Percentiles rank a stretch among this genome's conserved stretches.
phyloP scores from a whole-genome alignment of 1,139 yeast genomes.

The Geotrichum reessii region DNA sequence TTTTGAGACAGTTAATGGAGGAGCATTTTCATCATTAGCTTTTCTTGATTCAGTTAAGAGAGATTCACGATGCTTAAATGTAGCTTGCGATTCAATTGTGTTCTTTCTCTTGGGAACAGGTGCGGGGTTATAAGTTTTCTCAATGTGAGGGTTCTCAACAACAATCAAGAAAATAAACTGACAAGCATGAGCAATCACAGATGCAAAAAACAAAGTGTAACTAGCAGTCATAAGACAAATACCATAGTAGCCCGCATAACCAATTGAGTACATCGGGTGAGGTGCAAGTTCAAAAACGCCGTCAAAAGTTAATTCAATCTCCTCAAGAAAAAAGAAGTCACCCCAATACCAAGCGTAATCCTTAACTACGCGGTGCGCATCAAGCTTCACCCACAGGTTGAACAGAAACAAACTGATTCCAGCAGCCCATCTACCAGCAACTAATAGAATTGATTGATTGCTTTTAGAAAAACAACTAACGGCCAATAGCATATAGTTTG shows the following conservation, averaged over 20 bases:
- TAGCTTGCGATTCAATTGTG: conserved; percentile 15
- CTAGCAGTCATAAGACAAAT: conserved; percentile 74
- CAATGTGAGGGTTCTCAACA: conserved; percentile 86
- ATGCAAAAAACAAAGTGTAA: conserved; percentile 63
- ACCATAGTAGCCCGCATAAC: conserved; percentile 84
- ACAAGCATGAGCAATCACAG: conserved; percentile 69
- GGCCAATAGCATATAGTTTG: conserved; percentile 68
- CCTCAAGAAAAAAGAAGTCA: conserved; percentile 80
- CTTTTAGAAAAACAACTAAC: conserved; percentile 47
- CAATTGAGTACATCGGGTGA: conserved; percentile 90
- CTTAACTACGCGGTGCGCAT: conserved; percentile 84
- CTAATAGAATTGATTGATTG: conserved; percentile 40
- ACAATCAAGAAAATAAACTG: conserved; percentile 73
- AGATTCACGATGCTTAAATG: conserved; percentile 12
- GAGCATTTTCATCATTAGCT: neutral
- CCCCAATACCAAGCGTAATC: conserved; percentile 98
- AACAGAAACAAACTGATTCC: conserved; percentile 53
- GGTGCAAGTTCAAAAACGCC: conserved; percentile 92
- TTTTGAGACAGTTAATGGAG: conserved; percentile 5
- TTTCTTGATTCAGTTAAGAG: neutral
- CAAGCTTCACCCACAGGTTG: conserved; percentile 81
- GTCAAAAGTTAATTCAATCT: conserved; percentile 74
- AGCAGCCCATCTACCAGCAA: conserved; percentile 38
- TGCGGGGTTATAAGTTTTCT: conserved; percentile 56
- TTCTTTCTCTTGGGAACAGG: conserved; percentile 27